A percentile compares a stretch with the other conserved stretches of the same genome.
phyloP scores from a whole-genome alignment of 1,139 yeast genomes.

The Hansenula sp. region DNA sequence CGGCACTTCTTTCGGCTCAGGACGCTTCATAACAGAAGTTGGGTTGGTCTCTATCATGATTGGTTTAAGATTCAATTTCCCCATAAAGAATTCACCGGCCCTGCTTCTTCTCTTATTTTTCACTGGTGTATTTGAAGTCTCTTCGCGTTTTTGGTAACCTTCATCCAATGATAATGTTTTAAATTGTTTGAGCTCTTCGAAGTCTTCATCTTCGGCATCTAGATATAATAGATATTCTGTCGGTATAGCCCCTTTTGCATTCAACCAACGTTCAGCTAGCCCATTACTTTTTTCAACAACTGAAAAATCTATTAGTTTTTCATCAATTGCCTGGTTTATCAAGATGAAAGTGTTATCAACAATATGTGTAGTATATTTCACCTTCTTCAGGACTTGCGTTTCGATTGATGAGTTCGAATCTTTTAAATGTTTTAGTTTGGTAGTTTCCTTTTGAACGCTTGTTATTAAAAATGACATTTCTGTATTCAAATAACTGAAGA shows the following conservation, averaged over 20 bases:
- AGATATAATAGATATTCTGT: conserved; percentile 18
- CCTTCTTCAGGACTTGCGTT: conserved; percentile 24
- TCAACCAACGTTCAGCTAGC: conserved; percentile 31
- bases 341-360: conserved; percentile 33
- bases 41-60: conserved; percentile 34
- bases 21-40: conserved; percentile 26
- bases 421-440: conserved; percentile 10
- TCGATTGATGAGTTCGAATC: conserved; percentile 15
- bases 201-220: conserved; percentile 10
- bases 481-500: conserved; percentile 41
- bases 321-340: conserved; percentile 35
- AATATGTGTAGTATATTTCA: conserved; percentile 19
- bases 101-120: conserved; percentile 19
- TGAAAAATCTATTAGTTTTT: conserved; percentile 28
- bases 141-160: conserved; percentile 5
- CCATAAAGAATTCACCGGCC: conserved; percentile 32
- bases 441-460: conserved; percentile 30
- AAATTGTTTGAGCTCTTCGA: conserved; percentile 14
- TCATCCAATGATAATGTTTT: conserved; percentile 20
- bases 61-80: conserved; percentile 35
- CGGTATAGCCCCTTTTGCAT: conserved; percentile 23
- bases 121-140: conserved; percentile 9
- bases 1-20: conserved; percentile 9
- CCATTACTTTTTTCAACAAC: conserved; percentile 29
- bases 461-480: conserved; percentile 32